Percentiles rank a stretch among this genome's conserved stretches.
These are phyloP conservation scores for Macrolepiota albuminosa DNA, from an alignment of 768 basidiomycete species.

Conservation along the genomic window DNA sequence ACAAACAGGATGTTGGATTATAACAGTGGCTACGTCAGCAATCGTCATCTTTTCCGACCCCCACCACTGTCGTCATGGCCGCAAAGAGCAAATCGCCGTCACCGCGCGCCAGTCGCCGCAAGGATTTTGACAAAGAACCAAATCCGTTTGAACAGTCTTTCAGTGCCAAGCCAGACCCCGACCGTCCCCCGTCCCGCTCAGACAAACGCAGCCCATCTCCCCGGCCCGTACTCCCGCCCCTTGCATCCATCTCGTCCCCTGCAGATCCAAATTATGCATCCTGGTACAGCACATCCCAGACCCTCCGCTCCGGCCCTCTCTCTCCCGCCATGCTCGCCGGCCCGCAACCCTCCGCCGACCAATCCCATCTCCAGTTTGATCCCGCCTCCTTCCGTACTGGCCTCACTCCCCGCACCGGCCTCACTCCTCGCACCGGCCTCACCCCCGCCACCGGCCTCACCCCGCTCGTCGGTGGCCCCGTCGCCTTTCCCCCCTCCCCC, in stretches of 20 bases:
- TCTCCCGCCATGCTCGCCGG: slow-evolving; percentile 96
- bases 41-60: slow-evolving; percentile 39
- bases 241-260: slow-evolving; percentile 74
- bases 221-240: slow-evolving; percentile 75
- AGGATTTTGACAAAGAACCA: slow-evolving; percentile 74
- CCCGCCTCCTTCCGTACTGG: slow-evolving; percentile 5
- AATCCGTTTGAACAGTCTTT: slow-evolving; percentile 98
- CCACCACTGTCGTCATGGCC: slow-evolving; percentile 31
- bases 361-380: slow-evolving; percentile 15
- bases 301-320: slow-evolving; percentile 88
- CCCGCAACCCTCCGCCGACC: slow-evolving; percentile 52
- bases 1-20: slow-evolving; percentile 36
- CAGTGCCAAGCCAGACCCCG: slow-evolving; percentile 38
- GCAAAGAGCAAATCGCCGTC: slow-evolving; percentile 33
- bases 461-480: slow-evolving; percentile 70
- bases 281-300: slow-evolving; percentile 61
- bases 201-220: slow-evolving; percentile 38
- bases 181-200: slow-evolving; percentile 25
- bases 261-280: slow-evolving; percentile 49
- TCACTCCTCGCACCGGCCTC: slow-evolving; percentile 82
- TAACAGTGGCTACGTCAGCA: slow-evolving; percentile 46
- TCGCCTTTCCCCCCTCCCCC: slow-evolving; percentile 79
- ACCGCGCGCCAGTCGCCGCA: slow-evolving; percentile 34
- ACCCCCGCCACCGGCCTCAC: slow-evolving; percentile 76
- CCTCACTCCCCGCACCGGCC: slow-evolving; percentile 54